Base-by-base conservation (phyloP, 371 early-diverging fungal genomes). In the Mortierella sp. region DNA sequence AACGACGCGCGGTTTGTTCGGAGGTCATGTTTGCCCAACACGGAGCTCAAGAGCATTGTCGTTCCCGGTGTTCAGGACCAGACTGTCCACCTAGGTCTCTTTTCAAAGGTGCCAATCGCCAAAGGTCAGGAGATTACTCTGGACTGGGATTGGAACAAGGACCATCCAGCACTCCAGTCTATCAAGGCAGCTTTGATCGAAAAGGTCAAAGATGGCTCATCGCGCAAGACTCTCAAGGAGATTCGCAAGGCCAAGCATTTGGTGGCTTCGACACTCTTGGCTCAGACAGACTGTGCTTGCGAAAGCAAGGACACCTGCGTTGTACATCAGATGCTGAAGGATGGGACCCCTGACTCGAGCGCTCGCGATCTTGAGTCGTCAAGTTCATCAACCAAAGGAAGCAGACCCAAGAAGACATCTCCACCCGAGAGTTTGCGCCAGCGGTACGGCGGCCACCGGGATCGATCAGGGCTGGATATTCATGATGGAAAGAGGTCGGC, bases 91-190 rank as follows among this genome's bases (percentile, higher is more conserved):
- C 88, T 96, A n/a, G 94, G 93, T 16, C 83, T 96, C 14, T 95
- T 95, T 89, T 89, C 96, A 28, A 88, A 89, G 34, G 87, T 88
- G 0, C 88, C 89, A 6, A 91, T 96, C 13, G 84, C 78, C 48
- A 87, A 90, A 40, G 95, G 94, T 26, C 92, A 95, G 72, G 97
- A 97, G 83, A 89, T 97, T 54, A 94, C 95, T 0, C 73, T 95
- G 13, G 93, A 91, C 6, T 96, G 95, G 95, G 88, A 91, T 54
- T 95, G 95, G 95, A 94, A 91, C 69, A 88, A 79, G 72, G 93
- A 91, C n/a, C 91, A 91, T 73, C 74, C 88, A 40, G 89, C 80
- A 16, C 64, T 86, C 13, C 80, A 77, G 77, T 34, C 87, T 24
- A 64, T 79, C 71, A 75, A 76, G 51, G 43, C 73, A 50, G 57